A percentile compares a stretch with the other conserved stretches of the same genome.
These are phyloP conservation scores for Tirmania nivea DNA, from an alignment of 495 filamentous ascomycete genomes.

Conservation along the genomic window DNA sequence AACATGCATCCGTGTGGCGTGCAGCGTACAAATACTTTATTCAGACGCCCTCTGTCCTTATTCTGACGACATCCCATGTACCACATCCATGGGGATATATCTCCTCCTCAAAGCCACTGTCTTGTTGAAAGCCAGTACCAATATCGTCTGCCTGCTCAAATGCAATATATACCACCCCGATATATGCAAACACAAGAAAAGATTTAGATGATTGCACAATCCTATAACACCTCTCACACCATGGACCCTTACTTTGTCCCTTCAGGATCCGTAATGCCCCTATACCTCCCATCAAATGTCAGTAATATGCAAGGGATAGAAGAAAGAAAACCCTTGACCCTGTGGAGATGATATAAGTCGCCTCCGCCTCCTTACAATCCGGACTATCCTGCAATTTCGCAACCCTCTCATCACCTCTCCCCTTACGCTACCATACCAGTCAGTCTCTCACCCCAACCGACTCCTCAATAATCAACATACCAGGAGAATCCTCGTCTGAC, in stretches of 20 bases:
- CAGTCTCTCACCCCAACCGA: neutral
- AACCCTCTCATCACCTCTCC: slow-evolving; percentile 56
- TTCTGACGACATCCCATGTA: no score
- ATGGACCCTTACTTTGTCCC: slow-evolving; percentile 6
- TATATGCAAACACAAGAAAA: no score
- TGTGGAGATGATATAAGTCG: slow-evolving; percentile 57
- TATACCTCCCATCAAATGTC: slow-evolving; percentile 1
- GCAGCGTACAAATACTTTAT: no score
- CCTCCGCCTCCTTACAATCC: slow-evolving; percentile 59
- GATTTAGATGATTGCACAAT: no score
- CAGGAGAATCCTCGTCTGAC: slow-evolving; percentile 49
- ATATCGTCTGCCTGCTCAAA: no score
- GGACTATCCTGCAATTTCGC: slow-evolving; percentile 56
- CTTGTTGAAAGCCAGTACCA: no score
- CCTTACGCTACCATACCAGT: slow-evolving; percentile 31
- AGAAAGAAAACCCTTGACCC: slow-evolving; percentile 21
- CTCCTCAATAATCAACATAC: slow-evolving; percentile 1
- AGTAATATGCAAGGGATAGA: neutral
- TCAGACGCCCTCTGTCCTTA: no score
- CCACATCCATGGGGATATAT: no score
- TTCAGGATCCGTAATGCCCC: slow-evolving; percentile 15
- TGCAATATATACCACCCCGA: no score
- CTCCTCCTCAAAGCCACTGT: no score
- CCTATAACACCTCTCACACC: no score
- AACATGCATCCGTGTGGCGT: no score